Evolutionary conservation across 371 early-diverging fungal species (phyloP), one percentile per base, ranked within the genome.

Genomic region (Circinella umbellata): DNA sequence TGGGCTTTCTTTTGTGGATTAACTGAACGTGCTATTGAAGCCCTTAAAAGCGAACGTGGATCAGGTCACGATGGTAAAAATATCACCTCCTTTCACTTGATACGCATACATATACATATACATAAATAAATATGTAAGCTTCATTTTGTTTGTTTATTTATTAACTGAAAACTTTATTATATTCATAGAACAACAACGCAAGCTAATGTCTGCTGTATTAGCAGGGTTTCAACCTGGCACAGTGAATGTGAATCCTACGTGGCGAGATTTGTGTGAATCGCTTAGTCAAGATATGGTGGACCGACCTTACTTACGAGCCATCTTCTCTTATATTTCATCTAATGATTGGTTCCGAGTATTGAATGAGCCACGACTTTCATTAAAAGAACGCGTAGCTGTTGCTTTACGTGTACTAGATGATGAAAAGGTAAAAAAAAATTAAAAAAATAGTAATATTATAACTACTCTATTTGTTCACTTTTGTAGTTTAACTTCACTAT

Each of bases 1-100:
- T 88, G 90, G 86, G 94, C 96, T 4, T 85, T 98, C 57, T 94
- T 98, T 64, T 89, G 94, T 77, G 92, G 90, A 39, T 80, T 88
- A 66, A 78, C 91, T 11, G 88, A 87, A 61, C 83, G 93, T 54
- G 93, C 95, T 4, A 87, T 97, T 15, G 78, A 88, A 72, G 86
- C 91, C 7, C 81, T 98, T 35, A 85, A 89, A 42, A 76, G 73
- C 35, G 69, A 61, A 20, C 71, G 72, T 64, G 83, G 76, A 3
- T 49, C 47, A 38, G 73, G 74, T 17, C 54, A 85, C 59, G 81
- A 85, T 74, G 87, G 89, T 90, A 81, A 70, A n/a, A 27, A 27
- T 27, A 27, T 2, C 27, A 27, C 2, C 27, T 27, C 27, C 27
- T 27, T 27, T 27, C 27, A 2, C 27, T 27, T 27, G 2, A 27